Conservation (phyloP, 257 asterid genomes). For the Cinchona pubescens region DNA sequence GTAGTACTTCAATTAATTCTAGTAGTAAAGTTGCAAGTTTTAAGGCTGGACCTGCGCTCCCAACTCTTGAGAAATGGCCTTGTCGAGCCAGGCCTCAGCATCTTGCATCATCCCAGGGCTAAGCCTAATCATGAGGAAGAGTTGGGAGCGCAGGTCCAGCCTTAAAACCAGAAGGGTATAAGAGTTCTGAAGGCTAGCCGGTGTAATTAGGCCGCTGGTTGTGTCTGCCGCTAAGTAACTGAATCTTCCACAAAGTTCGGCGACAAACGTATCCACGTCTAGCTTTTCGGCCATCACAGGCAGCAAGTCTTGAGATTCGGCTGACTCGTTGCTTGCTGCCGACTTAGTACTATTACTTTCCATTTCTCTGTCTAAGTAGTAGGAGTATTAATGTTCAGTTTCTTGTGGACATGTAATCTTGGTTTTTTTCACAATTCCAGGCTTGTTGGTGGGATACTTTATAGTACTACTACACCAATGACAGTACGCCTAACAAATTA, state of each 20-base stretch:
- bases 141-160: too few relatives aligned
- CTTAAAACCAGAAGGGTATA: slow-evolving; percentile 47
- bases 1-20: too few relatives aligned
- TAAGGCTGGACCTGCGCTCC: background rate
- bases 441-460: too few relatives aligned
- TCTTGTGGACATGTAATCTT: background rate
- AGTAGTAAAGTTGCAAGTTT: too few relatives aligned
- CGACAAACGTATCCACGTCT: slow-evolving; percentile 51
- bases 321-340: slow-evolving; percentile 23
- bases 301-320: slow-evolving; percentile 53
- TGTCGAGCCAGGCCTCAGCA: slow-evolving; percentile 77
- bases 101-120: slow-evolving; percentile 87
- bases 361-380: background rate
- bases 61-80: slow-evolving; percentile 50
- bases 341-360: slow-evolving; percentile 28
- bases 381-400: too few relatives aligned
- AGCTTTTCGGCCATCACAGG: slow-evolving; percentile 77
- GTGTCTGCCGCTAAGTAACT: slow-evolving; percentile 57
- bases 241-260: slow-evolving; percentile 38
- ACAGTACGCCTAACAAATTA: too few relatives aligned
- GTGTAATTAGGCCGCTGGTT: slow-evolving; percentile 45
- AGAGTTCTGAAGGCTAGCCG: slow-evolving; percentile 48
- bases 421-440: background rate
- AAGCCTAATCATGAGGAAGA: slow-evolving; percentile 73
- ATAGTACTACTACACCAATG: too few relatives aligned